Conservation (phyloP, 2,329 filamentous ascomycete genomes). For the Monosporascus sp. region DNA sequence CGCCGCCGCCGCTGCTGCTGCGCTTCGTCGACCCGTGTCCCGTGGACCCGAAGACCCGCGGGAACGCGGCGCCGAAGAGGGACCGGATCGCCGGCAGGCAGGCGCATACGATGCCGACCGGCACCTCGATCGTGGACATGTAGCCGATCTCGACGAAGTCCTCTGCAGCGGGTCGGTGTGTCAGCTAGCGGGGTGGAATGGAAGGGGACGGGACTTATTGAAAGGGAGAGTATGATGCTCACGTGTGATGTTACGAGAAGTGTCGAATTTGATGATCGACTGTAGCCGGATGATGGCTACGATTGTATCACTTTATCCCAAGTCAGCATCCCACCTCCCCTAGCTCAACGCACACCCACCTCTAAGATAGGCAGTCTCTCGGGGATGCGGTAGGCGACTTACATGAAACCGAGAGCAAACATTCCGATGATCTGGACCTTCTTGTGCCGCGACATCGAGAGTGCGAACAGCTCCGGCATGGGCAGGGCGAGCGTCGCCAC, state of each 20-base stretch:
- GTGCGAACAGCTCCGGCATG: conserved; percentile 9
- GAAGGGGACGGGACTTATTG: neutral
- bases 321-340: neutral
- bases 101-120: conserved; percentile 15
- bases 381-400: neutral
- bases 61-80: conserved; percentile 8
- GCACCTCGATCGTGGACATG: conserved; percentile 19
- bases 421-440: conserved; percentile 15
- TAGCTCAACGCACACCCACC: neutral
- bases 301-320: conserved; percentile 9
- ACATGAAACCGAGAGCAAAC: conserved; percentile 18
- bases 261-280: conserved; percentile 9
- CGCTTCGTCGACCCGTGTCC: neutral
- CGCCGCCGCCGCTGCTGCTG: neutral
- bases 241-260: neutral
- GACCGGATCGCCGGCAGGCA: conserved; percentile 18
- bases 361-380: too few relatives aligned
- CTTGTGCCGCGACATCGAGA: conserved; percentile 13
- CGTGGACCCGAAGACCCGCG: conserved; percentile 8
- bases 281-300: conserved; percentile 15
- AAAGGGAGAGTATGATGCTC: neutral
- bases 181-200: neutral
- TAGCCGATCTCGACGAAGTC: conserved; percentile 8
- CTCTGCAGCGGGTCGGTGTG: neutral
- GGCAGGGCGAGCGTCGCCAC: conserved; percentile 13